Evolutionary conservation across 106 monocot species (phyloP).

Genomic region (Dioscorea alata): DNA sequence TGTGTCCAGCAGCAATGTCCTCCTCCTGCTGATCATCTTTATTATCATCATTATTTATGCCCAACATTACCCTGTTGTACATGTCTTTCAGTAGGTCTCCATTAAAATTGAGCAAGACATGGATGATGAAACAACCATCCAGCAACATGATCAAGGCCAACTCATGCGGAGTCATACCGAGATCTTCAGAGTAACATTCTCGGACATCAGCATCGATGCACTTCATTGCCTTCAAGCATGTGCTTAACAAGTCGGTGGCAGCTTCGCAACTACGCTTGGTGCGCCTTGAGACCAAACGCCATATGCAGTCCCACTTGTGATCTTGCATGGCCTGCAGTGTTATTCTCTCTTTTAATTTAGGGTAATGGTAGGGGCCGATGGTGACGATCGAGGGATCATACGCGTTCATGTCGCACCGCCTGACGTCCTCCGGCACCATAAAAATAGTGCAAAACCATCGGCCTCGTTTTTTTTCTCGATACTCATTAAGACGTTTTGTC

Average conservation of each 20-base stretch:
- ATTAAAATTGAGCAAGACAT: neutral
- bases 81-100: neutral
- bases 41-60: neutral
- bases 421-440: slow-evolving; percentile 2
- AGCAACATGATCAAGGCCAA: slow-evolving; percentile 27
- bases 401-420: neutral
- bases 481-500: too few relatives aligned
- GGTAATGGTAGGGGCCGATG: slow-evolving; percentile 19
- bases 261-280: too few relatives aligned
- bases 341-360: too few relatives aligned
- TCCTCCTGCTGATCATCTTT: neutral
- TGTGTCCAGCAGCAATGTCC: neutral
- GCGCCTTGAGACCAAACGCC: neutral
- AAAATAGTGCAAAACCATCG: neutral
- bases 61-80: neutral
- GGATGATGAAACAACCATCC: slow-evolving; percentile 22
- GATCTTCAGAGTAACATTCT: slow-evolving; percentile 6
- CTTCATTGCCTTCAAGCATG: neutral
- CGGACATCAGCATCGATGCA: neutral
- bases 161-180: neutral
- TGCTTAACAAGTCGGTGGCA: neutral
- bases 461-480: too few relatives aligned
- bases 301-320: slow-evolving; percentile 8
- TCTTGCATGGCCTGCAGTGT: neutral
- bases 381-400: slow-evolving; percentile 14